phyloP scores from a whole-genome alignment of 1,284 basidiomycete genomes.

The Coriolopsis trogii region DNA sequence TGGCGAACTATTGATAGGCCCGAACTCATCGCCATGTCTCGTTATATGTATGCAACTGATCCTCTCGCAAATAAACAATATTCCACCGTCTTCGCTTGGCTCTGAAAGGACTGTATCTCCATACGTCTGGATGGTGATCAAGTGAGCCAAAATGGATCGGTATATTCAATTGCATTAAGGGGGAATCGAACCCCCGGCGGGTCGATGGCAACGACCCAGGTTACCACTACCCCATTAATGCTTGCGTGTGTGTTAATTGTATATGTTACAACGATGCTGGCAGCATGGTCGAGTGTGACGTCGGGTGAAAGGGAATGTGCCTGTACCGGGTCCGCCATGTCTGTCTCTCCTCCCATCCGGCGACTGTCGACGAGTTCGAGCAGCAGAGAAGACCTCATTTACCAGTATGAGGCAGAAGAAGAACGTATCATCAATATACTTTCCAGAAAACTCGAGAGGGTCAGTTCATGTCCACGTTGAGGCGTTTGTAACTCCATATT shows the following conservation, averaged over 20 bases:
- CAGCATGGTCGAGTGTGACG: not conserved
- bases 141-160: no score
- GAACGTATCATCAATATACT: conserved; percentile 82
- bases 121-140: no score
- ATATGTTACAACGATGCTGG: not conserved
- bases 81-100: no score
- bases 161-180: conserved; percentile 59
- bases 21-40: no score
- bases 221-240: conserved; percentile 27
- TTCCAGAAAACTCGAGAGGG: conserved; percentile 79
- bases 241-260: not conserved
- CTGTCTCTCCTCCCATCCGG: conserved; percentile 61
- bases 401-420: conserved; percentile 86
- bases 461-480: conserved; percentile 36
- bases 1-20: no score
- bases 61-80: no score
- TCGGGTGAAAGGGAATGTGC: not conserved
- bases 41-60: no score
- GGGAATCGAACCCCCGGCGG: conserved; percentile 82
- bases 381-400: conserved; percentile 73
- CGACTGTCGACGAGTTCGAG: conserved; percentile 55
- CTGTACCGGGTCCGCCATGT: conserved; percentile 43
- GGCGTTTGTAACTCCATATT: conserved; percentile 9
- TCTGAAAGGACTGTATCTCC: no score
- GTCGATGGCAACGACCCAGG: conserved; percentile 42